Base-by-base conservation (phyloP, 495 filamentous ascomycete genomes). In the Hyaloscypha finlandica region DNA sequence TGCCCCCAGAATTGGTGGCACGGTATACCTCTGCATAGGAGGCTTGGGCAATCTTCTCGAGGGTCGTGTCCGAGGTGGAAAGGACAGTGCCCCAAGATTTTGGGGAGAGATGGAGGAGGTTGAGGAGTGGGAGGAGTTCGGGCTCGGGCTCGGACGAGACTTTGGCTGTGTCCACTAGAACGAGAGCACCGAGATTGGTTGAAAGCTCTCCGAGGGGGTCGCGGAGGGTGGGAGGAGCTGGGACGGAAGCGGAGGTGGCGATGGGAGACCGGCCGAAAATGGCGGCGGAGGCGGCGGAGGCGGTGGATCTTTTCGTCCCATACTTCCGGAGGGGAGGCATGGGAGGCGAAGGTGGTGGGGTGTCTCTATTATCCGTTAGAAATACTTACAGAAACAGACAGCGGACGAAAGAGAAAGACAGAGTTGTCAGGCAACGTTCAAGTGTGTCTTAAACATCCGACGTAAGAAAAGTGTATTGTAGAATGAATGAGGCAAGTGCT, bases 11-110 rank as follows among this genome's bases (percentile, higher is more conserved):
- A 66, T 81, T 81, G 65, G 79, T 83, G 45, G 90, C 77, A 14
- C 86, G 84, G 73, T 89, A 91, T 11, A 91, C 86, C 73, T 91
- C 88, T 22, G 86, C 85, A 68, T 84, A 91, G 3, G 87, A 89
- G 2, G 87, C 88, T 74, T 91, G 88, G 19, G 88, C 88, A 66
- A 91, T 89, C 73, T 91, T 91, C 19, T 32, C 56, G 6, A 59
- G 29, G 29, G 55, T 29, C 2, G 12, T 20, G 32, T 37, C 32
- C 14, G 25, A 12, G 31, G 56, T 16, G 32, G 32, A 20, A 6
- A 59, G 16, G 42, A 48, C 42, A 4, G 42, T 16, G 1, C 42
- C 42, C 42, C 42, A 48, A 63, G 20, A 58, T n/a, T 6, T 52
- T 19, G 32, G 57, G 4, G 11, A 72, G 70, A 48, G 58, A 48